Conservation (phyloP, 345 rosid species). For the Citrus glauca region DNA sequence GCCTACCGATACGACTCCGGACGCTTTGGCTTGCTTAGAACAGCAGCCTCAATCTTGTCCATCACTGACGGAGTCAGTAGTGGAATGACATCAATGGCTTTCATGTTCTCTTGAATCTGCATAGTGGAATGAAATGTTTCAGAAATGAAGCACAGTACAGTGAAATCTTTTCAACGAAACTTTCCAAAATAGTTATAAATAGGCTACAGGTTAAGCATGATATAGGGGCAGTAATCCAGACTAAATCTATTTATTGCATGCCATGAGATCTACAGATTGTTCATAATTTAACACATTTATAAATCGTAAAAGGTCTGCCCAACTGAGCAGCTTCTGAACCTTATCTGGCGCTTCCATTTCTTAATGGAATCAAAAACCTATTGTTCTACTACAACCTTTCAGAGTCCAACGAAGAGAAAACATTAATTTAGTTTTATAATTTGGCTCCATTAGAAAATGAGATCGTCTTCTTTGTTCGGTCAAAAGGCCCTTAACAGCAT, state of each 20-base stretch:
- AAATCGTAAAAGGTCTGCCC: not conserved
- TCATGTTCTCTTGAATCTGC: conserved; percentile 98
- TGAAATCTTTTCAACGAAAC: not conserved
- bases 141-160: not conserved
- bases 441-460: not conserved
- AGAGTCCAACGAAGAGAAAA: not conserved
- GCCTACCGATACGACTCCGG: conserved; percentile 75
- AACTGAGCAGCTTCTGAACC: not conserved
- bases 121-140: not conserved
- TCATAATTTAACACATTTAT: too few species aligned
- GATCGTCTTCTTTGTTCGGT: not conserved
- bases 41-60: conserved; percentile 84
- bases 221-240: not conserved
- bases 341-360: not conserved
- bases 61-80: conserved; percentile 75
- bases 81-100: conserved; percentile 83
- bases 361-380: not conserved
- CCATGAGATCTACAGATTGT: not conserved
- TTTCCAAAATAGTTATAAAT: not conserved
- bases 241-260: not conserved
- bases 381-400: not conserved
- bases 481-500: not conserved
- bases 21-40: conserved; percentile 89
- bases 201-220: not conserved
- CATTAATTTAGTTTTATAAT: not conserved